phyloP scores from a whole-genome alignment of 768 basidiomycete species.

The Leccinum ochraceum region DNA sequence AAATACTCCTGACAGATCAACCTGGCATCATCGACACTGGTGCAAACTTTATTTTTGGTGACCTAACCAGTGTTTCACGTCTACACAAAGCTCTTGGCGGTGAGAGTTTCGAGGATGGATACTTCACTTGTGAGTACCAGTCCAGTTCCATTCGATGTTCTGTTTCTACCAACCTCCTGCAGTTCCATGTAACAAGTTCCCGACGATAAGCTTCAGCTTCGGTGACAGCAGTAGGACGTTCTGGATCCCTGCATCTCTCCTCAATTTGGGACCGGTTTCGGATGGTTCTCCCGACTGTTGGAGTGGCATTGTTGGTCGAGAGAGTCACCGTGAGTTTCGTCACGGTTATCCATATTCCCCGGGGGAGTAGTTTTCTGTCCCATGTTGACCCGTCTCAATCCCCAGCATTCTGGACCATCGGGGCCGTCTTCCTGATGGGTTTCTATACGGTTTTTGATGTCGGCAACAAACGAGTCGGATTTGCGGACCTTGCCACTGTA shows the following conservation, averaged over 20 bases:
- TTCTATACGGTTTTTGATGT: too few relatives aligned
- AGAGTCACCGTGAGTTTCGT: background rate
- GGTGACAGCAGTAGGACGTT: background rate
- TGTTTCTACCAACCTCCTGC: background rate
- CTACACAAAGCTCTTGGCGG: background rate
- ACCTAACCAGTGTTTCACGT: background rate
- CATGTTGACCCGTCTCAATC: too few relatives aligned
- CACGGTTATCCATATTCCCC: background rate
- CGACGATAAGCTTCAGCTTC: background rate
- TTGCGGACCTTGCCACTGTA: too few relatives aligned
- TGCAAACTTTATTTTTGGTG: background rate
- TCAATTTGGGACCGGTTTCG: background rate
- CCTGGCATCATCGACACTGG: background rate
- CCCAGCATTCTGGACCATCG: too few relatives aligned
- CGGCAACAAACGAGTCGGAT: too few relatives aligned
- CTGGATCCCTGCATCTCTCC: background rate
- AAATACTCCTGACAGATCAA: background rate
- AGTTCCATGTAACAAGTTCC: background rate
- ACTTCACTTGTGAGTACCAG: background rate
- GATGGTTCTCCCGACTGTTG: background rate
- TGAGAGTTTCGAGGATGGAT: background rate
- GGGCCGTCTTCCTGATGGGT: too few relatives aligned
- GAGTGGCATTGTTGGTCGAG: background rate
- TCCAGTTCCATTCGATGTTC: background rate
- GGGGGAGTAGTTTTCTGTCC: too few relatives aligned